phyloP scores from a whole-genome alignment of 306 rosid genomes.

The Malus asiatica region DNA sequence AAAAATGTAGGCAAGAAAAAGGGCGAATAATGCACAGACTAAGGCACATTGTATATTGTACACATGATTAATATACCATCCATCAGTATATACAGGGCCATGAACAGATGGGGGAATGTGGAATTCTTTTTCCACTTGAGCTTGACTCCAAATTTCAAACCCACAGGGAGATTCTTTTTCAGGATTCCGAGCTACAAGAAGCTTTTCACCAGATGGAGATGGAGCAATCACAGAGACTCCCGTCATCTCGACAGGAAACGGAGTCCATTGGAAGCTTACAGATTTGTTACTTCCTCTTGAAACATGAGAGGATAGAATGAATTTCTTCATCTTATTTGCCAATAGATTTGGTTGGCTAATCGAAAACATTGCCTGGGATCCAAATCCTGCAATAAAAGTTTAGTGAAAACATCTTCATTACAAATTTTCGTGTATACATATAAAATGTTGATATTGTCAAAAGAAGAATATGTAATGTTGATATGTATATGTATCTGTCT shows the following conservation, averaged over 20 bases:
- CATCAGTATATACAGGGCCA: slow-evolving; percentile 63
- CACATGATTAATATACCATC: slow-evolving; percentile 43
- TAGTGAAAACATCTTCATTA: background rate
- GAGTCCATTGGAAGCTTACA: slow-evolving; percentile 55
- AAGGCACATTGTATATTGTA: background rate
- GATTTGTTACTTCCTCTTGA: slow-evolving; percentile 28
- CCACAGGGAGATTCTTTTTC: slow-evolving; percentile 41
- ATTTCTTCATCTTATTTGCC: slow-evolving; percentile 56
- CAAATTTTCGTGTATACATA: too few species aligned
- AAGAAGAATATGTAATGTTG: too few species aligned
- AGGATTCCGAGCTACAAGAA: slow-evolving; percentile 51
- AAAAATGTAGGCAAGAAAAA: background rate
- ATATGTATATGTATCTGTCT: too few species aligned
- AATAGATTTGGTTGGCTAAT: slow-evolving; percentile 49
- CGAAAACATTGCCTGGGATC: slow-evolving; percentile 54
- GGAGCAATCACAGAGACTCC: slow-evolving; percentile 59
- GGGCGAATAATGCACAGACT: background rate
- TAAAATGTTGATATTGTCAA: too few species aligned
- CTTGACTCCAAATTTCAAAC: slow-evolving; percentile 66
- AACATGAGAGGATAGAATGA: slow-evolving; percentile 39
- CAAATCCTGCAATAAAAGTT: slow-evolving; percentile 23
- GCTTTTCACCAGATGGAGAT: slow-evolving; percentile 71
- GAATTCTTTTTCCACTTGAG: slow-evolving; percentile 64
- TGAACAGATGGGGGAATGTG: slow-evolving; percentile 59
- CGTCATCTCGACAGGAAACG: slow-evolving; percentile 64